Evolutionary conservation across 192 early-diverging fungal species (phyloP).

Genomic region (Backusella circina): DNA sequence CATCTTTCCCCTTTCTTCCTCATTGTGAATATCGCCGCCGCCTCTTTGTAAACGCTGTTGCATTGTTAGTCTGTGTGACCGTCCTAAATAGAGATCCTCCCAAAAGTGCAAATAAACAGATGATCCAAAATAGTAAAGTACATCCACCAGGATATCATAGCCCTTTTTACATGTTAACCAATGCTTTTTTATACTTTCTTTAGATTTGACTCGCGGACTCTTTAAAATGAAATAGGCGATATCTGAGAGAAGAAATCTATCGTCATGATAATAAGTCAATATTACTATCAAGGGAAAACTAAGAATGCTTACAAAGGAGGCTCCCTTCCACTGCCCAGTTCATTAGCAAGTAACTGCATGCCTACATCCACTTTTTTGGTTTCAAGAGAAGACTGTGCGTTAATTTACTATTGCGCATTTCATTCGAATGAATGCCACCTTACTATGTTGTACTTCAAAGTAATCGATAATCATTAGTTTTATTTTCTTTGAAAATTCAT

Average conservation of each 20-base stretch:
- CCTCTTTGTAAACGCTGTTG: neutral
- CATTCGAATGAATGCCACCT: neutral
- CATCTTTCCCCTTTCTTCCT: neutral
- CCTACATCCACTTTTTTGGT: neutral
- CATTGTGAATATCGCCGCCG: neutral
- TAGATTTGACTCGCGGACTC: neutral
- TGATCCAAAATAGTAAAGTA: neutral
- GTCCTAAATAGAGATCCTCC: neutral
- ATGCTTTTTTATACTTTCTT: neutral
- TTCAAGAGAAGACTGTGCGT: neutral
- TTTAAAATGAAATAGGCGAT: neutral
- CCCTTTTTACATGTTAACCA: conserved; percentile 1
- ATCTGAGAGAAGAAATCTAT: neutral
- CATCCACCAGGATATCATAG: neutral
- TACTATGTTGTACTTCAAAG: conserved; percentile 5
- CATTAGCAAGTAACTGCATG: conserved; percentile 6
- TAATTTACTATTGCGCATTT: neutral
- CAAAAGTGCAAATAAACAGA: neutral
- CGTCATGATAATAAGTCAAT: neutral
- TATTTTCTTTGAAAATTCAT: neutral
- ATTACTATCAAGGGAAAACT: no score
- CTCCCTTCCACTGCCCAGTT: neutral
- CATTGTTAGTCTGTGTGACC: neutral
- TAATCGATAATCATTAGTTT: conserved; percentile 10
- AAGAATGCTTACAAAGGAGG: conserved; percentile 6